A percentile compares a stretch with the other conserved stretches of the same genome.
Conservation (phyloP, 108 stramenopile species). For the Skeletonema costatum region DNA sequence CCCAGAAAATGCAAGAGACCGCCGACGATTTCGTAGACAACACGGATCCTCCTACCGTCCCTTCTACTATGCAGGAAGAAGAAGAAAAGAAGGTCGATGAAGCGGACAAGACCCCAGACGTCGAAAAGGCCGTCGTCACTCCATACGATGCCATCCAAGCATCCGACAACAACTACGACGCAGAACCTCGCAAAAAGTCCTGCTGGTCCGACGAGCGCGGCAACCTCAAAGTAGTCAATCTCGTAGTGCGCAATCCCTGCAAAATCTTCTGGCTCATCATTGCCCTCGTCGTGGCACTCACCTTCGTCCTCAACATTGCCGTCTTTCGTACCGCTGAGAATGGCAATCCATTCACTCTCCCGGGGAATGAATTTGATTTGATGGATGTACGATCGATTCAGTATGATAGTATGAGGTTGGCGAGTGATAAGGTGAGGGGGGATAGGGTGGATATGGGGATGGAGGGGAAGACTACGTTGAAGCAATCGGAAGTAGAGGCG, state of each 20-base stretch:
- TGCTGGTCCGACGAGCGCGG: conserved; percentile 46
- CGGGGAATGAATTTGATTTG: conserved; percentile 45
- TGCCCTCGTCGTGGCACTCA: conserved; percentile 34
- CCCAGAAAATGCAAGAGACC: background rate
- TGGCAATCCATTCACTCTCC: conserved; percentile 53
- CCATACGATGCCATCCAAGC: background rate
- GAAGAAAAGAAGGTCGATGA: background rate
- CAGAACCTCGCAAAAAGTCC: background rate
- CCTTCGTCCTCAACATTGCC: conserved; percentile 31
- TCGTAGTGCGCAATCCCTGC: conserved; percentile 44
- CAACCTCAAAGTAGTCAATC: conserved; percentile 58
- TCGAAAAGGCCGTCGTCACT: background rate
- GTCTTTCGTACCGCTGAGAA: conserved; percentile 35
- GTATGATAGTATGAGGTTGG: conserved; percentile 50
- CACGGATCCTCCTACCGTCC: background rate
- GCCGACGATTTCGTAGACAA: background rate
- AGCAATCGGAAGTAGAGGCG: conserved; percentile 28
- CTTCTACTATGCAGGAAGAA: background rate
- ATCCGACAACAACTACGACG: background rate
- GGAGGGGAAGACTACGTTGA: background rate
- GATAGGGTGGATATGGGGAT: background rate
- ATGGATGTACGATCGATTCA: conserved; percentile 47
- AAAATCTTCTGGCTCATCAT: conserved; percentile 36
- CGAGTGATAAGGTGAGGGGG: conserved; percentile 35
- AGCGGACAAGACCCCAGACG: background rate